Base-by-base conservation (phyloP, 257 asterid genomes). In the Leonotis leonurus region DNA sequence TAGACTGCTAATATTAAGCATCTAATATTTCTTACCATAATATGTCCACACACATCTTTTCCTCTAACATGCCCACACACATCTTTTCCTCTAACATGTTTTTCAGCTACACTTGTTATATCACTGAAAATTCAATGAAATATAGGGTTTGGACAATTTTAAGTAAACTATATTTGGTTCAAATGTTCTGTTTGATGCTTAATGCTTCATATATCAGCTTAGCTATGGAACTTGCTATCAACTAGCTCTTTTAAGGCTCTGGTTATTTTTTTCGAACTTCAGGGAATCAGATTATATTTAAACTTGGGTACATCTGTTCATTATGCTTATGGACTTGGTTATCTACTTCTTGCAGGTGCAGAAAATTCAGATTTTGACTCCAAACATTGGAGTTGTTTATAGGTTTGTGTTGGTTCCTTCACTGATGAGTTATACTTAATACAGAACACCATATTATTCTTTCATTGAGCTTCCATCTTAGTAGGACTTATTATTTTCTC, bases 361-460 rank as follows among this genome's bases (percentile, higher is more conserved):
- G 68, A 93, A 93, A 90, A 89, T 93, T 73, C 99, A 93, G 83
- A 73, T 60, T 69, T 77, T 93, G 92, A 93, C 97, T 14, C 89
- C 97, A 30, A 93, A 89, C 67, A 85, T 93, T 67, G 99, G 99
- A 73, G 97, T 93, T 68, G 97, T 89, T 27, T 93, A 93, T 88
- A 93, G 99, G 99, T 93, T 78, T 39, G 20, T 59, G 37, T 24
- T 11, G 8, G 18, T 24, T n/a, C n/a, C n/a, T n/a, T n/a, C 2
- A n/a, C 26, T 65, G 6, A 8, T 18, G 56, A 46, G 30, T 3
- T 16, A 17, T 33, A 18, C 6, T 56, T 56, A 30, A 46, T 56
- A 43, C 13, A 40, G 18, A 29, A 60, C n/a, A n/a, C n/a, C 36
- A 40, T n/a, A n/a, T n/a, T n/a, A n/a, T n/a, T n/a, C n/a, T n/a